phyloP scores from a whole-genome alignment of 2,329 filamentous ascomycete genomes.

The Penicillium sp. region DNA sequence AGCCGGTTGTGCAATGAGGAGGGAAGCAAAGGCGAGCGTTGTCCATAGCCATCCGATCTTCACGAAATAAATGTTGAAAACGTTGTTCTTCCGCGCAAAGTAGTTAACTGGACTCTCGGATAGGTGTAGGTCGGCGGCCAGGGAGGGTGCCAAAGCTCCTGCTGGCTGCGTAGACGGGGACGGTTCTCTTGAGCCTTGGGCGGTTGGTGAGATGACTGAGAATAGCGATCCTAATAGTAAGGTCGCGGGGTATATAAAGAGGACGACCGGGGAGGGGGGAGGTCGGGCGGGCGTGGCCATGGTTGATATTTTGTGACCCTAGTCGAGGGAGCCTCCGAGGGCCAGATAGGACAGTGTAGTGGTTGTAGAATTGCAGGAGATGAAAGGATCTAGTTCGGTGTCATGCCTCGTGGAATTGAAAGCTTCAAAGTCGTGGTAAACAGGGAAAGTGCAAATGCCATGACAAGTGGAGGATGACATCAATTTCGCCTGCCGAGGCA shows the following conservation, averaged over 20 bases:
- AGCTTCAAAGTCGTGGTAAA: background rate
- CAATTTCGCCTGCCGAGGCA: conserved; percentile 16
- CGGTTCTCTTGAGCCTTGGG: conserved; percentile 45
- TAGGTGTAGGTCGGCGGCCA: conserved; percentile 31
- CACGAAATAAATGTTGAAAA: conserved; percentile 91
- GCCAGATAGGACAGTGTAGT: background rate
- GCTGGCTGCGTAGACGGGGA: conserved; percentile 59
- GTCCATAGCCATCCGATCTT: conserved; percentile 96
- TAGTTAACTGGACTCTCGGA: conserved; percentile 56
- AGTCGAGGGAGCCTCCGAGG: background rate
- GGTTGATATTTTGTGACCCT: conserved; percentile 2
- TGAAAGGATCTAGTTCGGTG: background rate
- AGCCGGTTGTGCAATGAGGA: conserved; percentile 68
- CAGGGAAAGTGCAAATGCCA: background rate
- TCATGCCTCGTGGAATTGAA: conserved; percentile 1
- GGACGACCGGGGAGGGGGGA: conserved; percentile 56
- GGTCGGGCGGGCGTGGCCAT: conserved; percentile 21
- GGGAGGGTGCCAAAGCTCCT: conserved; percentile 41
- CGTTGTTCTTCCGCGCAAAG: conserved; percentile 90
- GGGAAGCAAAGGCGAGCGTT: conserved; percentile 69
- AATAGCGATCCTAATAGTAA: conserved; percentile 81
- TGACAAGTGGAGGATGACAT: conserved; percentile 16
- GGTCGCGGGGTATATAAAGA: conserved; percentile 73
- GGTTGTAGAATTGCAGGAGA: background rate
- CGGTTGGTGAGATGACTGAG: conserved; percentile 72